These are phyloP conservation scores for Zygosaccharomyces pseudorouxii DNA, from an alignment of 805 yeast genomes.

Conservation along the genomic window DNA sequence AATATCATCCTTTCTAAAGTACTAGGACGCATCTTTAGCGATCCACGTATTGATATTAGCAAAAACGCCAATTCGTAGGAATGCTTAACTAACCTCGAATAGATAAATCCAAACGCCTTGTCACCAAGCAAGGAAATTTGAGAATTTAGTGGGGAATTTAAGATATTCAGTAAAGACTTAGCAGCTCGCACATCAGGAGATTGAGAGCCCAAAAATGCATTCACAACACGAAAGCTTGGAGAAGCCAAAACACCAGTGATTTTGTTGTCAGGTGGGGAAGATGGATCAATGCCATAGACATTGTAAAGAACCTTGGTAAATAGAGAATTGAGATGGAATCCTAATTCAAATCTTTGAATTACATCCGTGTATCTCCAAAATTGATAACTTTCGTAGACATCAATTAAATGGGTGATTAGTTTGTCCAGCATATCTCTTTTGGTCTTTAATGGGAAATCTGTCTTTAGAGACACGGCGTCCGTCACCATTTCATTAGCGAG, in stretches of 20 bases:
- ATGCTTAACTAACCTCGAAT: slow-evolving; percentile 41
- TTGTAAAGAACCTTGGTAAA: slow-evolving; percentile 52
- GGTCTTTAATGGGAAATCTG: slow-evolving; percentile 37
- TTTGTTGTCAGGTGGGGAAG: slow-evolving; percentile 35
- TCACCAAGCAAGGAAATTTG: slow-evolving; percentile 35
- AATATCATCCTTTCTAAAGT: slow-evolving; percentile 61
- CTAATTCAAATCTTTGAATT: slow-evolving; percentile 57
- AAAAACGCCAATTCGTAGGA: slow-evolving; percentile 54
- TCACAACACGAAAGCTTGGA: slow-evolving; percentile 48
- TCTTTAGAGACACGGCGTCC: slow-evolving; percentile 42
- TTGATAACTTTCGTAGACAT: slow-evolving; percentile 66
- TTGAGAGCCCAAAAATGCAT: slow-evolving; percentile 51
- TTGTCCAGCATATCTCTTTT: slow-evolving; percentile 54
- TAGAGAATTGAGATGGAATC: slow-evolving; percentile 47
- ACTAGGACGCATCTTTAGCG: slow-evolving; percentile 49
- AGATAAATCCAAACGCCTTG: slow-evolving; percentile 16
- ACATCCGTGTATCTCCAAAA: slow-evolving; percentile 61
- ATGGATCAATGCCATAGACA: slow-evolving; percentile 51
- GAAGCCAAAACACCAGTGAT: slow-evolving; percentile 48
- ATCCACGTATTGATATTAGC: slow-evolving; percentile 53
- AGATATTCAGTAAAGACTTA: slow-evolving; percentile 19
- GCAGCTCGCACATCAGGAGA: slow-evolving; percentile 45
- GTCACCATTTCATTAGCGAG: slow-evolving; percentile 50
- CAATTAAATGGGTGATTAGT: slow-evolving; percentile 52
- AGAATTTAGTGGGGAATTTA: slow-evolving; percentile 16